phyloP scores from a whole-genome alignment of 1,284 basidiomycete genomes.

The Bjerkandera adusta region DNA sequence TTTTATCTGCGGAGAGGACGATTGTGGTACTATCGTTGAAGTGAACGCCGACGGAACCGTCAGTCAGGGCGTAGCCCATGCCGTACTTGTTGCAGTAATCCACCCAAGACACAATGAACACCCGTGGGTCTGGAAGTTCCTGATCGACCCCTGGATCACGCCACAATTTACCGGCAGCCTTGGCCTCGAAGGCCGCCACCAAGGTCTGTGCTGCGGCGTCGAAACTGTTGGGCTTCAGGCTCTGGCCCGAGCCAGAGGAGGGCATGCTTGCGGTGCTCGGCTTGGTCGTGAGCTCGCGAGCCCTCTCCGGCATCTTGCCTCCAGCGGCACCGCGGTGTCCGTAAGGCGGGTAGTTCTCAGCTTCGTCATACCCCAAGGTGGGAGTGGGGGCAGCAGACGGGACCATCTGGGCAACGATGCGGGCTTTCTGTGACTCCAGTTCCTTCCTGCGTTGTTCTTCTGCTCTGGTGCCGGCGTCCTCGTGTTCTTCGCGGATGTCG shows the following conservation, averaged over 20 bases:
- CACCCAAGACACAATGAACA: conserved; percentile 97
- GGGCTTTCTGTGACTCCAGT: conserved; percentile 81
- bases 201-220: conserved; percentile 69
- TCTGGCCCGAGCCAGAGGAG: not conserved
- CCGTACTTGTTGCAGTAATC: conserved; percentile 99
- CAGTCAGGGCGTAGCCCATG: conserved; percentile 95
- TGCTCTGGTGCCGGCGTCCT: conserved; percentile 30
- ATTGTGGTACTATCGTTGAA: conserved; percentile 94
- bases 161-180: conserved; percentile 58
- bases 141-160: conserved; percentile 55
- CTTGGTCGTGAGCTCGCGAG: conserved; percentile 23
- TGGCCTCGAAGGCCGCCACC: conserved; percentile 65
- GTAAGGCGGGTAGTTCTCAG: conserved; percentile 41
- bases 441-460: conserved; percentile 62
- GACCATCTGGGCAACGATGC: conserved; percentile 89
- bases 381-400: conserved; percentile 37
- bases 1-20: conserved; percentile 80
- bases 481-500: conserved; percentile 50
- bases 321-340: conserved; percentile 9
- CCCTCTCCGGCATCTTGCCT: conserved; percentile 21
- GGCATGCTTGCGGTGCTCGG: conserved; percentile 14
- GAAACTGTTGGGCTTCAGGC: conserved; percentile 52
- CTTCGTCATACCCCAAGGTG: conserved; percentile 35
- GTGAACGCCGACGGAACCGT: conserved; percentile 92
- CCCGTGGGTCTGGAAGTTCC: conserved; percentile 62